Base-by-base conservation (phyloP, 2,329 filamentous ascomycete species). In the Karstenula rhodostoma region DNA sequence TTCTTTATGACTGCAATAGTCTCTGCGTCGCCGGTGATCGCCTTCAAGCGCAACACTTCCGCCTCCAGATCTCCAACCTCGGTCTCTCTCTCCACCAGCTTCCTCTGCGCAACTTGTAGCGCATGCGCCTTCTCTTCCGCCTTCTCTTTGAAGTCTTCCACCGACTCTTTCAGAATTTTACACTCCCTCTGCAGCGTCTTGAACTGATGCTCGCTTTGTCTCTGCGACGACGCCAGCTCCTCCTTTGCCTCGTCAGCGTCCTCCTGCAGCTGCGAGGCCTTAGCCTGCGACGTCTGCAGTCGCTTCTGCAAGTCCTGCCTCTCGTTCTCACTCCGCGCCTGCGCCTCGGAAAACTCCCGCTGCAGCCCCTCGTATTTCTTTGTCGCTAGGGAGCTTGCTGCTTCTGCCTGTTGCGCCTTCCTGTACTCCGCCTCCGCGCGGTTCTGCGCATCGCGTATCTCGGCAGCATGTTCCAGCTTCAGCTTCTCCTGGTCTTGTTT, bases 351-450 rank as follows among this genome's bases (percentile, higher is more conserved):
- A 51, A 85, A 71, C 62, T 89, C 86, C 54, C 82, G 81, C 25
- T 80, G 74, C 2, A 89, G 71, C 1, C 81, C 72, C 35, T 89
- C 86, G 60, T 82, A 81, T 70, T 87, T 88, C 67, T 82, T 82
- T 33, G 77, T 79, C 3, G 84, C 82, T 35, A 83, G 81, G 48
- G 82, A 80, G 60, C 78, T 81, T 25, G 80, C 79, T 29, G 80
- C 80, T 71, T 89, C 87, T 15, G 86, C 84, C 53, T 85, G 84
- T 77, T 87, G 84, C 33, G 85, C 84, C 65, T 85, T 86, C 70
- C 92, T 90, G 72, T 91, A 93, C 72, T 97, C 94, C 9, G 92
- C 89, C 70, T 97, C 93, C n/a, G 92, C 90, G 64, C 90, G 91
- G 50, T 89, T 85, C 66, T 92, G 89, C 1, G 90, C 85, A 58